Evolutionary conservation across 306 rosid species (phyloP).

Genomic region (Hippophae gyantsensis): DNA sequence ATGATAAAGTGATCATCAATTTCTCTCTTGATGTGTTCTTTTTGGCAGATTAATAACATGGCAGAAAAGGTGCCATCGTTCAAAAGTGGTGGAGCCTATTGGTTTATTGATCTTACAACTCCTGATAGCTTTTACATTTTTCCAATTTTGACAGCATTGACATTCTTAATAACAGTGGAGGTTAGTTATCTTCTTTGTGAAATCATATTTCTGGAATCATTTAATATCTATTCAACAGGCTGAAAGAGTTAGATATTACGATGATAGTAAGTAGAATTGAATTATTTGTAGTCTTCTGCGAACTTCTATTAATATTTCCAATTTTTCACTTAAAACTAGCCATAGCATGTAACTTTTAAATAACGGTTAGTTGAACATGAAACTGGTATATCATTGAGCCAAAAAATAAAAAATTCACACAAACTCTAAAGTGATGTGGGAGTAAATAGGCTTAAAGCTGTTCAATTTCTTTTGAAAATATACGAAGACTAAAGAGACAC

Average conservation of each 20-base stretch:
- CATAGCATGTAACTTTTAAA: too few species aligned
- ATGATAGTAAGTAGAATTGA: too few species aligned
- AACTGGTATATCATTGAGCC: too few species aligned
- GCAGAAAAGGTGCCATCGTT: constrained; percentile 86
- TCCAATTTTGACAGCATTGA: constrained; percentile 64
- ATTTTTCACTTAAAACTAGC: too few species aligned
- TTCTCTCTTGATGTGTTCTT: constrained; percentile 17
- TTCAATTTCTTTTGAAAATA: too few species aligned
- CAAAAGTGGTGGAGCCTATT: constrained; percentile 75
- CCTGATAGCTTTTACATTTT: constrained; percentile 60
- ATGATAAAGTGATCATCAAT: constrained; percentile 6
- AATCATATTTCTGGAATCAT: background rate
- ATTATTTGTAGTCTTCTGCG: too few species aligned
- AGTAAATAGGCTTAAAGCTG: too few species aligned
- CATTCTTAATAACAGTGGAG: constrained; percentile 83
- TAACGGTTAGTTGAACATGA: too few species aligned
- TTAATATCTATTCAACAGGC: constrained; percentile 5
- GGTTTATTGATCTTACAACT: constrained; percentile 87
- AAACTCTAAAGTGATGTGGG: too few species aligned
- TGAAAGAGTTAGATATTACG: background rate
- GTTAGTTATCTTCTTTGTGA: constrained; percentile 27
- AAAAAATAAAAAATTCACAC: too few species aligned
- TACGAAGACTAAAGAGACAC: too few species aligned
- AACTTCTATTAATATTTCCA: too few species aligned
- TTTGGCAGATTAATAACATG: constrained; percentile 67